These are phyloP conservation scores for Rhodotorula diobovata DNA, from an alignment of 768 basidiomycete species.

Conservation along the genomic window DNA sequence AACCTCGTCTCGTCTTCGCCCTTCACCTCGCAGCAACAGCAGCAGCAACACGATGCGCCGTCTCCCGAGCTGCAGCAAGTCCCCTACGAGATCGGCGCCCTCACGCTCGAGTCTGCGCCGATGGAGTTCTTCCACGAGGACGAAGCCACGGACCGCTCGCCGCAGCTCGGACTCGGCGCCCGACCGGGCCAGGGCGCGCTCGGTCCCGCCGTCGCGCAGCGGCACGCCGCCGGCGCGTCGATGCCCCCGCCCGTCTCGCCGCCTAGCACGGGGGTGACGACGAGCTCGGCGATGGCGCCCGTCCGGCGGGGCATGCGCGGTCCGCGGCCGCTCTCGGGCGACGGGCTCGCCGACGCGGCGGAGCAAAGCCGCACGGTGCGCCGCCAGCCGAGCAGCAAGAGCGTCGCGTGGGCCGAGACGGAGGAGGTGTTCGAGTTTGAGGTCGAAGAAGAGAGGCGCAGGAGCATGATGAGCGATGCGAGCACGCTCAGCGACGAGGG, in stretches of 20 bases:
- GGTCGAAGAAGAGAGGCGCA: constrained; percentile 31
- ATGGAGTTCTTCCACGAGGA: constrained; percentile 5
- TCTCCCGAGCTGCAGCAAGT: constrained; percentile 30
- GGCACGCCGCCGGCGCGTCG: background rate
- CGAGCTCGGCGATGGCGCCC: constrained; percentile 16
- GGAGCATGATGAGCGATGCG: constrained; percentile 33
- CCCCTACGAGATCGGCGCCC: constrained; percentile 28
- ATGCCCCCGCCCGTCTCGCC: background rate
- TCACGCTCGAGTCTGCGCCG: constrained; percentile 28
- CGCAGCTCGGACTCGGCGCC: constrained; percentile 2
- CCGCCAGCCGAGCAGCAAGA: constrained; percentile 35
- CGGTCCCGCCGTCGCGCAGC: background rate
- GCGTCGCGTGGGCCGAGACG: constrained; percentile 40
- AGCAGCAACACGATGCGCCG: too few species aligned
- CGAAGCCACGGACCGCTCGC: background rate
- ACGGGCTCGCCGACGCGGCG: constrained; percentile 1
- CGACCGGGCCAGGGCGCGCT: constrained; percentile 5
- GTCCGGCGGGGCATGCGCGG: constrained; percentile 28
- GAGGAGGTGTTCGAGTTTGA: constrained; percentile 41
- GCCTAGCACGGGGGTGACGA: background rate
- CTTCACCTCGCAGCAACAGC: constrained; percentile 10
- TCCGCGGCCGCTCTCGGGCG: constrained; percentile 20
- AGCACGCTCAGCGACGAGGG: constrained; percentile 30
- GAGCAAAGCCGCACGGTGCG: constrained; percentile 14
- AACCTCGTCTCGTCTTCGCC: constrained; percentile 37